Percentiles rank a stretch among this genome's conserved stretches.
phyloP scores from a whole-genome alignment of 257 asterid genomes.

The Fraxinus pennsylvanica region DNA sequence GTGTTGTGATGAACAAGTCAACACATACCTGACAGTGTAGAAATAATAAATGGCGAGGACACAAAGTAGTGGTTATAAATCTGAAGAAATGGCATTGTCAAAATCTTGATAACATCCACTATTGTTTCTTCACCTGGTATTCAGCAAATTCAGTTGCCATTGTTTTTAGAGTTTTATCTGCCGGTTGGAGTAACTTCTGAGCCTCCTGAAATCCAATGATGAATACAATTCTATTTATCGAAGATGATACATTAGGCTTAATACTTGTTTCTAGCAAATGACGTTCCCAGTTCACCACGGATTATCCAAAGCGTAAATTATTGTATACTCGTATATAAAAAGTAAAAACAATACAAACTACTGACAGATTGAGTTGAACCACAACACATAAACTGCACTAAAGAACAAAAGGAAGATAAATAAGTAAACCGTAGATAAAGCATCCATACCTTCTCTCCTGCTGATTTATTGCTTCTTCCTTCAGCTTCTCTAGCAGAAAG shows the following conservation, averaged over 20 bases:
- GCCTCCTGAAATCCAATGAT: slow-evolving; percentile 75
- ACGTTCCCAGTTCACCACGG: background rate
- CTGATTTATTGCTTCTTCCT: slow-evolving; percentile 80
- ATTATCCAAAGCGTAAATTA: background rate
- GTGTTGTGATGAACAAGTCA: slow-evolving; percentile 93
- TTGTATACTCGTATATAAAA: background rate
- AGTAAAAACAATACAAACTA: background rate
- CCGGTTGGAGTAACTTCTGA: slow-evolving; percentile 91
- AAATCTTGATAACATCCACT: slow-evolving; percentile 13
- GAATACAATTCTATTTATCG: slow-evolving; percentile 7
- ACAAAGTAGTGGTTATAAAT: slow-evolving; percentile 15
- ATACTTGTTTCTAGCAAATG: background rate
- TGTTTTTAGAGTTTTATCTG: slow-evolving; percentile 77
- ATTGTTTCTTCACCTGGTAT: slow-evolving; percentile 67
- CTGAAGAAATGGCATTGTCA: slow-evolving; percentile 4
- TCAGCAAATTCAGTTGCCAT: slow-evolving; percentile 99
- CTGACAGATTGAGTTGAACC: background rate
- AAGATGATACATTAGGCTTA: background rate
- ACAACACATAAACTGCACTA: background rate
- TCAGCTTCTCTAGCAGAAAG: slow-evolving; percentile 98
- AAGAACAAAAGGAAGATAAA: background rate
- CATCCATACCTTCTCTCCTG: slow-evolving; percentile 77
- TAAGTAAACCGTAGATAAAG: slow-evolving; percentile 18
- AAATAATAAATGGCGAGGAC: slow-evolving; percentile 21
- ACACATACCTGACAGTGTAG: slow-evolving; percentile 76